These are phyloP conservation scores for Hippophae gyantsensis DNA, from an alignment of 306 rosid genomes.

Conservation along the genomic window DNA sequence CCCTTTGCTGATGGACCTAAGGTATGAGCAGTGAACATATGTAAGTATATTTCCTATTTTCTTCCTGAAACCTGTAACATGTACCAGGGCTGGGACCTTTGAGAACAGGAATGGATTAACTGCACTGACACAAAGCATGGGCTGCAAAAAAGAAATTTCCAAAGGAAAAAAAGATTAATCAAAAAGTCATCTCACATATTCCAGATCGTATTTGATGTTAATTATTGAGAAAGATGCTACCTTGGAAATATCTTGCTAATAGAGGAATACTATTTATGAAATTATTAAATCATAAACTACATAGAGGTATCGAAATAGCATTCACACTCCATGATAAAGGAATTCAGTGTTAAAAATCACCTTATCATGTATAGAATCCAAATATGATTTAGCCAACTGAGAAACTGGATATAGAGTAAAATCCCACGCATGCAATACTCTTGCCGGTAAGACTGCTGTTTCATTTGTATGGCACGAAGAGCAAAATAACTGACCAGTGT, in stretches of 20 bases:
- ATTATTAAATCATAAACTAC: not conserved
- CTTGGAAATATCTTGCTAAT: not conserved
- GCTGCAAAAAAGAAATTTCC: slow-evolving; percentile 63
- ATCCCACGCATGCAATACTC: slow-evolving; percentile 94
- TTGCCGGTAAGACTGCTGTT: slow-evolving; percentile 85
- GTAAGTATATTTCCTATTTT: slow-evolving; percentile 74
- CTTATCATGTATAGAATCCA: slow-evolving; percentile 93
- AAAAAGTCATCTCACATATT: not conserved
- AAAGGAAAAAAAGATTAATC: not conserved
- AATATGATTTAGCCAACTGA: slow-evolving; percentile 83
- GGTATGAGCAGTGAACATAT: slow-evolving; percentile 80
- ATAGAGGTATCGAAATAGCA: slow-evolving; percentile 5
- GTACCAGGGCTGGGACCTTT: slow-evolving; percentile 84
- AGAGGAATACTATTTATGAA: not conserved
- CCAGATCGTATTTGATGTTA: not conserved
- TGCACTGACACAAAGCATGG: slow-evolving; percentile 98
- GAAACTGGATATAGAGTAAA: slow-evolving; percentile 69
- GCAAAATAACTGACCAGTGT: slow-evolving; percentile 84
- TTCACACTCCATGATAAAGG: not conserved
- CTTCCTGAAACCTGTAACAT: slow-evolving; percentile 71
- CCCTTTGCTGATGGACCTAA: slow-evolving; percentile 65
- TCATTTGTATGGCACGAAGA: slow-evolving; percentile 90
- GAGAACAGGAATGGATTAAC: slow-evolving; percentile 95
- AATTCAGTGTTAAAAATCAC: slow-evolving; percentile 16
- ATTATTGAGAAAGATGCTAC: slow-evolving; percentile 8